phyloP scores from a whole-genome alignment of 1,284 basidiomycete species.

The Singerocomus inundabilis region DNA sequence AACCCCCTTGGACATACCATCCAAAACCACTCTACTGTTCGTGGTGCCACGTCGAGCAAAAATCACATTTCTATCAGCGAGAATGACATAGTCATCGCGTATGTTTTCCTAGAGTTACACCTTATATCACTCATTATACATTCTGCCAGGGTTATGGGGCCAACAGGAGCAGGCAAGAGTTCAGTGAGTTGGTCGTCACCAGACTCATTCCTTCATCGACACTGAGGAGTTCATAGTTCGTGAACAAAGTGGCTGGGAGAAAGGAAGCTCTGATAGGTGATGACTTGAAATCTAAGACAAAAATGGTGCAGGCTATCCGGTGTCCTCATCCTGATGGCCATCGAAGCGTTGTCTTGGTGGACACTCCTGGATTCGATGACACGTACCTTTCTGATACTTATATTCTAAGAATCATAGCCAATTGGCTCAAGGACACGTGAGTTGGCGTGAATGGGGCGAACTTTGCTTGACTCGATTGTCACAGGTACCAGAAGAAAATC shows the following conservation, averaged over 20 bases:
- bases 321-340: constrained; percentile 17
- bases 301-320: constrained; percentile 11
- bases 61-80: not conserved
- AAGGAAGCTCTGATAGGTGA: not conserved
- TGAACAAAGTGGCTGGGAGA: constrained; percentile 17
- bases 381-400: constrained; percentile 15
- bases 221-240: constrained; percentile 15
- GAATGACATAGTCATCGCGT: constrained; percentile 19
- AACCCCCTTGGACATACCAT: not conserved
- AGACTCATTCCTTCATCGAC: not conserved
- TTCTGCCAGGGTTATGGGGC: constrained; percentile 38
- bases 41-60: not conserved
- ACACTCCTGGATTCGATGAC: constrained; percentile 29
- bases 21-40: not conserved
- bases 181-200: constrained; percentile 25
- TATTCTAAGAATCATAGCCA: constrained; percentile 21
- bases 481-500: constrained; percentile 16
- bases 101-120: not conserved
- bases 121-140: not conserved
- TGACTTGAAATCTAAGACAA: constrained; percentile 9
- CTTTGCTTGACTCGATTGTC: not conserved
- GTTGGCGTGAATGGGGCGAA: not conserved
- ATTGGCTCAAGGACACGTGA: constrained; percentile 26
- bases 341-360: constrained; percentile 21
- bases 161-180: constrained; percentile 41